phyloP scores from a whole-genome alignment of 805 yeast species.

The Sugiyamaella boreocaroliniensis region DNA sequence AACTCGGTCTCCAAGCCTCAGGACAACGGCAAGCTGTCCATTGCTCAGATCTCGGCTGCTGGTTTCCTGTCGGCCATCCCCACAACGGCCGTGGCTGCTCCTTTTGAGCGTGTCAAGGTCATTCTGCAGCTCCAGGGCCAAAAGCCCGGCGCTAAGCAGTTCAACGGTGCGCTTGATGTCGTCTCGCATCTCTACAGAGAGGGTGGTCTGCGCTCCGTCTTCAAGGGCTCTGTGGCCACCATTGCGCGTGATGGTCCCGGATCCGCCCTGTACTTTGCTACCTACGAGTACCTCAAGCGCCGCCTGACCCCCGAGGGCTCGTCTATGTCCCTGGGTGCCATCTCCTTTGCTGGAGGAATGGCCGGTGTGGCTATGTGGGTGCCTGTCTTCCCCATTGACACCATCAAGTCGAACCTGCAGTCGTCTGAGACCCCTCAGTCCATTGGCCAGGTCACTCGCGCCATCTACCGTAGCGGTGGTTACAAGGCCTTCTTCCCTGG shows the following conservation, averaged over 20 bases:
- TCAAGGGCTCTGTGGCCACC: conserved; percentile 88
- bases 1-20: conserved; percentile 22
- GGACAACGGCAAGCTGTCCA: conserved; percentile 40
- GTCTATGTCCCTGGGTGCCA: conserved; percentile 60
- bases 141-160: conserved; percentile 34
- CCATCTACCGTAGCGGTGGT: conserved; percentile 72
- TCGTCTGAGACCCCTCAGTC: conserved; percentile 47
- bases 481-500: conserved; percentile 95
- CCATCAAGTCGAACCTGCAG: conserved; percentile 80
- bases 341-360: conserved; percentile 86
- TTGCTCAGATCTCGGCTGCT: conserved; percentile 75
- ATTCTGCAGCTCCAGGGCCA: conserved; percentile 73
- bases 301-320: conserved; percentile 49
- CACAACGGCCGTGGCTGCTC: conserved; percentile 94
- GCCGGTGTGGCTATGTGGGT: conserved; percentile 98
- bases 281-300: conserved; percentile 77
- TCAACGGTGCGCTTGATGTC: conserved; percentile 49
- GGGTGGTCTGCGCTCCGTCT: conserved; percentile 80
- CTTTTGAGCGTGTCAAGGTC: conserved; percentile 92
- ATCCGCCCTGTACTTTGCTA: conserved; percentile 89
- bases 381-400: conserved; percentile 92
- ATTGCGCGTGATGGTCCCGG: conserved; percentile 98
- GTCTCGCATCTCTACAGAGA: conserved; percentile 61
- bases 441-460: conserved; percentile 57
- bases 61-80: conserved; percentile 94